A percentile compares a stretch with the other conserved stretches of the same genome.
Evolutionary conservation across 139 green algal species (phyloP).

Genomic region (Diplosphaera chodatii): DNA sequence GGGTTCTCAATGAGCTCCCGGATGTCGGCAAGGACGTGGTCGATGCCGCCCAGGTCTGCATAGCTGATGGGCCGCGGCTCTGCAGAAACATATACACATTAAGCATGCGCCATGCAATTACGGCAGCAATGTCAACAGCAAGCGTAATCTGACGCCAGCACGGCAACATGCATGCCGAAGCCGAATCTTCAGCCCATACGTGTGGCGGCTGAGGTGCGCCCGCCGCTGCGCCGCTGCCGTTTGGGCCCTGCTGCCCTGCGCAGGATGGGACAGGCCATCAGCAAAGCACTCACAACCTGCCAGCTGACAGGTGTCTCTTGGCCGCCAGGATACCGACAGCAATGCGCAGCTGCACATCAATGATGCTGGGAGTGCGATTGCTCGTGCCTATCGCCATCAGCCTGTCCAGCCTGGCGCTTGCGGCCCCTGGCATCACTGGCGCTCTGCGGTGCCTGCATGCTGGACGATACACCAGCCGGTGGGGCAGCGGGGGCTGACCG

Average conservation of each 20-base stretch:
- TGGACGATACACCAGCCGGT: not conserved
- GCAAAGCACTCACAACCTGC: too few relatives aligned
- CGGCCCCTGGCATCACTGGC: not conserved
- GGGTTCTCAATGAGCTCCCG: conserved; percentile 69
- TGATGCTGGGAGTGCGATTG: too few relatives aligned
- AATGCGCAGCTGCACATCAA: too few relatives aligned
- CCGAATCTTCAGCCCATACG: too few relatives aligned
- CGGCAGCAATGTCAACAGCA: too few relatives aligned
- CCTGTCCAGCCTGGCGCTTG: not conserved
- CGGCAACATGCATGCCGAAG: too few relatives aligned
- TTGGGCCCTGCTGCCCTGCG: not conserved
- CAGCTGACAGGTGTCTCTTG: too few relatives aligned
- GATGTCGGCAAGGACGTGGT: conserved; percentile 73
- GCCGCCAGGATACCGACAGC: too few relatives aligned
- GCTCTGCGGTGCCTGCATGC: not conserved
- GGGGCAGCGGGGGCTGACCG: conserved; percentile 16
- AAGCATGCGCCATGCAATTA: too few relatives aligned
- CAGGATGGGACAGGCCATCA: not conserved
- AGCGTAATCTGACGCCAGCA: too few relatives aligned
- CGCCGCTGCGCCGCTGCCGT: not conserved
- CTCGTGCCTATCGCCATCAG: not conserved
- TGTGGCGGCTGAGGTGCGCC: too few relatives aligned
- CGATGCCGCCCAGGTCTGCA: conserved; percentile 77
- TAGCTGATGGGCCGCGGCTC: conserved; percentile 53
- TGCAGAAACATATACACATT: conserved; percentile 12